These are phyloP conservation scores for Salmacisia buchloeana DNA, from an alignment of 1,284 basidiomycete species.

Conservation along the genomic window DNA sequence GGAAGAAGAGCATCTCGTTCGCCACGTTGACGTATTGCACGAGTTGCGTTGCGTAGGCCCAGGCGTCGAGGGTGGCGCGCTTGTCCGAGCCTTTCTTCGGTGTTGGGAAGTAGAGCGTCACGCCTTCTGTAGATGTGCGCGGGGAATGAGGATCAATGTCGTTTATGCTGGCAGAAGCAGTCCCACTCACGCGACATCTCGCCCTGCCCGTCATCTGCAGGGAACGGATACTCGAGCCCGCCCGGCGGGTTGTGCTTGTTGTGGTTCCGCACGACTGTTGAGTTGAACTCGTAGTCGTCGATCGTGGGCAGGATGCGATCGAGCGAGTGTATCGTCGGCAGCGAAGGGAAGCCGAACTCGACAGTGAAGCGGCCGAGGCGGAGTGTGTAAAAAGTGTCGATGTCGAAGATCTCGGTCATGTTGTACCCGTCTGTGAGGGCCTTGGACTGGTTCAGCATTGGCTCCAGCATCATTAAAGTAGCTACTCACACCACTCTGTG, in stretches of 20 bases:
- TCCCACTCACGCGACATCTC: constrained; percentile 56
- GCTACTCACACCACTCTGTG: constrained; percentile 1
- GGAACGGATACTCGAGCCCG: constrained; percentile 59
- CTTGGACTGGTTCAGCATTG: neutral
- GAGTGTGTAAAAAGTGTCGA: constrained; percentile 54
- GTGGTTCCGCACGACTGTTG: constrained; percentile 59
- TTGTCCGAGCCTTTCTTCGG: neutral
- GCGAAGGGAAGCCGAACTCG: constrained; percentile 65
- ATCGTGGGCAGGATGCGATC: constrained; percentile 58
- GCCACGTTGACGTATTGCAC: constrained; percentile 31
- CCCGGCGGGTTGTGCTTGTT: constrained; percentile 60
- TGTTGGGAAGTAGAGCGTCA: constrained; percentile 53
- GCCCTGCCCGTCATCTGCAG: constrained; percentile 58
- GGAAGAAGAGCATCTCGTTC: constrained; percentile 63
- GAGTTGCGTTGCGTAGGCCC: constrained; percentile 26
- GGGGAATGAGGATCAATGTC: neutral
- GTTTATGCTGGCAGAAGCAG: neutral
- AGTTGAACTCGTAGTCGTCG: constrained; percentile 61
- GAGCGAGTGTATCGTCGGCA: constrained; percentile 64
- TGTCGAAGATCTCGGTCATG: constrained; percentile 58
- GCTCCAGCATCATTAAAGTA: neutral
- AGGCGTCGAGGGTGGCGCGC: neutral
- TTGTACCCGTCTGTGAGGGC: constrained; percentile 61
- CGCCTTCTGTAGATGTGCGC: constrained; percentile 21
- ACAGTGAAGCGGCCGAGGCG: constrained; percentile 61